Percentiles rank a stretch among this genome's conserved stretches.
Evolutionary conservation across 345 rosid species (phyloP).

Genomic region (Kernera saxatilis): DNA sequence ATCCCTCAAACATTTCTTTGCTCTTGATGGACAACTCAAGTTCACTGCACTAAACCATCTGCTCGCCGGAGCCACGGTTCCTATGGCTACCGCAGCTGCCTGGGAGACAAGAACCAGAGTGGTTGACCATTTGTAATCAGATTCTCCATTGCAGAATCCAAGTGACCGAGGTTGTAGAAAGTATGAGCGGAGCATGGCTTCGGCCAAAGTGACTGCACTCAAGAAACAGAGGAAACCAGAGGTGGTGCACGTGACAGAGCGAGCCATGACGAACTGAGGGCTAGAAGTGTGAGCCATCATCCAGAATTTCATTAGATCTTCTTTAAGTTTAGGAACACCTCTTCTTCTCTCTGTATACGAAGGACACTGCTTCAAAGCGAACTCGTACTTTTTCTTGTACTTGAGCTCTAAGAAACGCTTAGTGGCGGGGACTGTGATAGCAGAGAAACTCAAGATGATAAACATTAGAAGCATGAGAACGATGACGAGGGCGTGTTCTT

Average conservation of each 20-base stretch:
- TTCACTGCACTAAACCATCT: constrained; percentile 68
- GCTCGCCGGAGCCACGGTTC: constrained; percentile 63
- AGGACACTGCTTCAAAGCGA: constrained; percentile 44
- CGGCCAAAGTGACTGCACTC: constrained; percentile 48
- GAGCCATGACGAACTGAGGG: constrained; percentile 81
- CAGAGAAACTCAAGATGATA: constrained; percentile 49
- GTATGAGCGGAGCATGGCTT: constrained; percentile 64
- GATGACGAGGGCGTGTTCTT: constrained; percentile 57
- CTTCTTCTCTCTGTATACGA: constrained; percentile 20
- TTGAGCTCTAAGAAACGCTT: constrained; percentile 50
- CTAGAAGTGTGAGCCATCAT: constrained; percentile 86
- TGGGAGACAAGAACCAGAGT: constrained; percentile 46
- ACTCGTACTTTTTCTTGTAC: constrained; percentile 51
- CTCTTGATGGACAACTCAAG: constrained; percentile 50
- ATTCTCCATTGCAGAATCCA: constrained; percentile 61
- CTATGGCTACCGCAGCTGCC: constrained; percentile 54
- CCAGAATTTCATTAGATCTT: constrained; percentile 64
- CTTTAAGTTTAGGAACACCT: constrained; percentile 39
- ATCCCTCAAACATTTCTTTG: constrained; percentile 12
- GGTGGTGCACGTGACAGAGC: constrained; percentile 75
- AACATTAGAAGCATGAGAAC: constrained; percentile 60
- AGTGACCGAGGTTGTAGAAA: constrained; percentile 41
- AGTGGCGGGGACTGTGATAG: constrained; percentile 47
- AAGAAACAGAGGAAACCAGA: constrained; percentile 75
- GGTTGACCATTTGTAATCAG: constrained; percentile 83